Evolutionary conservation across 176 grass and related monocot species (phyloP).

Genomic region (Pontederia paniculata): DNA sequence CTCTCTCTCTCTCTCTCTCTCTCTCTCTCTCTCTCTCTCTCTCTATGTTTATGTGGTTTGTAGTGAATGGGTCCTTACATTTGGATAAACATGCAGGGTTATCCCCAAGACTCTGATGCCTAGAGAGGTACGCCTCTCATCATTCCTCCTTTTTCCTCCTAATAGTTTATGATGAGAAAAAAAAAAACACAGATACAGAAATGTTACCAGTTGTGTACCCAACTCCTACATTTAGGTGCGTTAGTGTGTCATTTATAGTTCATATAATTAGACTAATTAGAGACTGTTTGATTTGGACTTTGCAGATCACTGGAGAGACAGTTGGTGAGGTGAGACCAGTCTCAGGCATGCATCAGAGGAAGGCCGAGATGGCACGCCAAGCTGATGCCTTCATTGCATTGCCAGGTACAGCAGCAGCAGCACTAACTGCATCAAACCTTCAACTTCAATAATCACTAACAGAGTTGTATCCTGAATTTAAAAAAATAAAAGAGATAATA

Average conservation of each 20-base stretch:
- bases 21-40: too few species aligned
- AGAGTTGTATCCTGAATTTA: too few species aligned
- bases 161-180: background rate
- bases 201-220: too few species aligned
- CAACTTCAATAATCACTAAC: too few species aligned
- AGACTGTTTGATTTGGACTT: background rate
- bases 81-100: background rate
- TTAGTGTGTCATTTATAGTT: too few species aligned
- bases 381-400: slow-evolving; percentile 13
- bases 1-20: too few species aligned
- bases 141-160: background rate
- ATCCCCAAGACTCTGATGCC: slow-evolving; percentile 13
- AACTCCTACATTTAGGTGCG: too few species aligned
- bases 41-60: too few species aligned
- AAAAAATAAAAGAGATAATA: too few species aligned
- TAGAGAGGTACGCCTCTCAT: slow-evolving; percentile 10
- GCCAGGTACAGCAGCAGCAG: background rate
- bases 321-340: slow-evolving; percentile 7
- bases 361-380: slow-evolving; percentile 13
- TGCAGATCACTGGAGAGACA: slow-evolving; percentile 12
- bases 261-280: background rate
- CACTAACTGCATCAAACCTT: too few species aligned
- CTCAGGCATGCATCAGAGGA: slow-evolving; percentile 16
- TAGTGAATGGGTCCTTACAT: too few species aligned
- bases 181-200: too few species aligned